These are phyloP conservation scores for Serendipita sp. DNA, from an alignment of 768 basidiomycete species.

Conservation along the genomic window DNA sequence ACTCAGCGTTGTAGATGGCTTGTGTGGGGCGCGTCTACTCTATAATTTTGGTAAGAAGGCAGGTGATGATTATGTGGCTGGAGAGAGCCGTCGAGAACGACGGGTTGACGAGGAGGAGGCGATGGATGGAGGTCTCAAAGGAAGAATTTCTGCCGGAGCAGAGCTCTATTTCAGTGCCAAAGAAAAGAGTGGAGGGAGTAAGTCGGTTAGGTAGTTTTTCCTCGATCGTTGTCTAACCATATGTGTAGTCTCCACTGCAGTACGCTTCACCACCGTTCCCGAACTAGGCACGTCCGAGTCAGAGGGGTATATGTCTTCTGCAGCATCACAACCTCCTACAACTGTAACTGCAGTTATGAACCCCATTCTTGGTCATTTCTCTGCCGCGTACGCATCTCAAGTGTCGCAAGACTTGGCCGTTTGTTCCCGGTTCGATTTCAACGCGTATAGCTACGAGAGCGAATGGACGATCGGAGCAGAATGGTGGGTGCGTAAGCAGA, in stretches of 20 bases:
- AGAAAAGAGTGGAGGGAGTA: conserved; percentile 83
- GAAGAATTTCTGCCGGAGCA: conserved; percentile 80
- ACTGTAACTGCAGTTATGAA: conserved; percentile 91
- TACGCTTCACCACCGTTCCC: conserved; percentile 86
- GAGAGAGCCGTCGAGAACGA: conserved; percentile 12
- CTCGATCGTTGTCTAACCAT: background rate
- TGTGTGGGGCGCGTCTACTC: conserved; percentile 77
- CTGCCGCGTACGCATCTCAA: conserved; percentile 78
- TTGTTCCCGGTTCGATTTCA: conserved; percentile 87
- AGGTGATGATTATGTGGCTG: conserved; percentile 22
- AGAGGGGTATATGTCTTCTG: conserved; percentile 23
- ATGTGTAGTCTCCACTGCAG: conserved; percentile 65
- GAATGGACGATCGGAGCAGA: conserved; percentile 93
- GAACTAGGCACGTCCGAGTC: conserved; percentile 44
- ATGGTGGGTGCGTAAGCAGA: conserved; percentile 71
- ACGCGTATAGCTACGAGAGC: conserved; percentile 91
- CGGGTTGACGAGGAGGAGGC: conserved; percentile 93
- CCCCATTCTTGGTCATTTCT: conserved; percentile 89
- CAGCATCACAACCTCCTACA: conserved; percentile 56
- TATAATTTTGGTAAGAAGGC: conserved; percentile 78
- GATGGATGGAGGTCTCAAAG: conserved; percentile 78
- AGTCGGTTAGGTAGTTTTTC: conserved; percentile 16
- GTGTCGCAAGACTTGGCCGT: conserved; percentile 72
- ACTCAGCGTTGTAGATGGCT: conserved; percentile 85
- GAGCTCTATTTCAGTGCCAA: conserved; percentile 89